Evolutionary conservation across 23 red algal species (phyloP).

Genomic region (Pyropia haitanensis): DNA sequence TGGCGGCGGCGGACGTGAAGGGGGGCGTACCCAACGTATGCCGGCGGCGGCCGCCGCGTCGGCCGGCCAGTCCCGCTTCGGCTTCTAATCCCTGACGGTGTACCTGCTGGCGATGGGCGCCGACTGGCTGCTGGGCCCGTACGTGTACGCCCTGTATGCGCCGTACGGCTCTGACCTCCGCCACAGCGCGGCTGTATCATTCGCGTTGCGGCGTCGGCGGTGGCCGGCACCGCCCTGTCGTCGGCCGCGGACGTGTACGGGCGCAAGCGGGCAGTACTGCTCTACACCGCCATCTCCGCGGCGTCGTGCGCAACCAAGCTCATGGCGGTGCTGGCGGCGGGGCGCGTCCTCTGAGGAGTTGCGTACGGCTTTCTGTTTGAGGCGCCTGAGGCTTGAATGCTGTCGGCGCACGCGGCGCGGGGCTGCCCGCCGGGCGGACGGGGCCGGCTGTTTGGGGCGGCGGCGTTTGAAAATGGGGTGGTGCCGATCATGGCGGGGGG

Average conservation of each 20-base stretch:
- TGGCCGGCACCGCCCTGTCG: slow-evolving; percentile 70
- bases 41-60: too few relatives aligned
- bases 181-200: slow-evolving; percentile 65
- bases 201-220: slow-evolving; percentile 59
- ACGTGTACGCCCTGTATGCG: slow-evolving; percentile 86
- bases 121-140: slow-evolving; percentile 88
- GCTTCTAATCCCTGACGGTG: slow-evolving; percentile 53
- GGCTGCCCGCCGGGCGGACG: slow-evolving; percentile 22
- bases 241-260: slow-evolving; percentile 74
- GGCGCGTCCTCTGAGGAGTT: slow-evolving; percentile 66
- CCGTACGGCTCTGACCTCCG: slow-evolving; percentile 53
- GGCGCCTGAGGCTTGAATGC: slow-evolving; percentile 78
- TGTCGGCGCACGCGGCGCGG: slow-evolving; percentile 50
- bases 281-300: slow-evolving; percentile 55
- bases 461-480: slow-evolving; percentile 73
- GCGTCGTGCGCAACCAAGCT: slow-evolving; percentile 70
- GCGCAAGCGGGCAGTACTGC: slow-evolving; percentile 22
- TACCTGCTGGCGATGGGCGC: slow-evolving; percentile 65
- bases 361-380: slow-evolving; percentile 73
- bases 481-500: slow-evolving; percentile 62
- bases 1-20: too few relatives aligned
- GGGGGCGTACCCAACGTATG: too few relatives aligned
- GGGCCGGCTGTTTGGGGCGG: slow-evolving; percentile 43
- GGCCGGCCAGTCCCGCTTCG: slow-evolving; percentile 20
- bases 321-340: slow-evolving; percentile 36